phyloP scores from a whole-genome alignment of 306 rosid genomes.

The Carpinus fangiana region DNA sequence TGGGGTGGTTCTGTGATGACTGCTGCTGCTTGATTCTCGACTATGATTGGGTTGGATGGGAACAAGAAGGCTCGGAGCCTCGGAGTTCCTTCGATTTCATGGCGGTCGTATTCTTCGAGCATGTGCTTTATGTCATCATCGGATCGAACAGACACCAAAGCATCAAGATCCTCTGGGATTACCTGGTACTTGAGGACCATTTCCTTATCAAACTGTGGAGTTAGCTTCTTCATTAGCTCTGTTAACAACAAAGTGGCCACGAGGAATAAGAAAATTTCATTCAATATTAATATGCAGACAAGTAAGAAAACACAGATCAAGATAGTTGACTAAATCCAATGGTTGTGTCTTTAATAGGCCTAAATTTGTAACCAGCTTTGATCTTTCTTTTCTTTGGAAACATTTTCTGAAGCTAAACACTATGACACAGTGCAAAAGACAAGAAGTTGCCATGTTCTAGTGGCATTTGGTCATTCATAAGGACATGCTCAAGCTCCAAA shows the following conservation, averaged over 20 bases:
- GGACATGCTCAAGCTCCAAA: not conserved
- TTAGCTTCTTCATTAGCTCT: constrained; percentile 69
- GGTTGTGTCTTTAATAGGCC: no score
- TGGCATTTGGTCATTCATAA: not conserved
- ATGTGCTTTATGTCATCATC: constrained; percentile 78
- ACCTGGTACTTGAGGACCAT: constrained; percentile 74
- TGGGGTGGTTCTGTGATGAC: constrained; percentile 40
- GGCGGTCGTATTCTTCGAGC: constrained; percentile 69
- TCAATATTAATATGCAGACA: no score
- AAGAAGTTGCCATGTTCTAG: not conserved
- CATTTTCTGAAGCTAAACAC: not conserved
- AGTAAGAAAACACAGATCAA: no score
- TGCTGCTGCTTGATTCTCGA: constrained; percentile 34
- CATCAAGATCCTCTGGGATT: constrained; percentile 60
- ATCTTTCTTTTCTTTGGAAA: not conserved
- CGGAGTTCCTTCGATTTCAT: constrained; percentile 35
- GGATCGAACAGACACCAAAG: constrained; percentile 55
- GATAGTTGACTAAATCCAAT: no score
- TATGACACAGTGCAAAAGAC: not conserved
- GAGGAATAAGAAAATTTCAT: no score
- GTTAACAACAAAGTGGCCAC: not conserved
- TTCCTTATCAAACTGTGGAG: constrained; percentile 48
- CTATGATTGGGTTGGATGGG: constrained; percentile 39
- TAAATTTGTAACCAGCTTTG: no score
- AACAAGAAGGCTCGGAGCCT: constrained; percentile 69